A percentile compares a stretch with the other conserved stretches of the same genome.
Conservation (phyloP, 106 monocot genomes). For the Dendrobium huoshanense region DNA sequence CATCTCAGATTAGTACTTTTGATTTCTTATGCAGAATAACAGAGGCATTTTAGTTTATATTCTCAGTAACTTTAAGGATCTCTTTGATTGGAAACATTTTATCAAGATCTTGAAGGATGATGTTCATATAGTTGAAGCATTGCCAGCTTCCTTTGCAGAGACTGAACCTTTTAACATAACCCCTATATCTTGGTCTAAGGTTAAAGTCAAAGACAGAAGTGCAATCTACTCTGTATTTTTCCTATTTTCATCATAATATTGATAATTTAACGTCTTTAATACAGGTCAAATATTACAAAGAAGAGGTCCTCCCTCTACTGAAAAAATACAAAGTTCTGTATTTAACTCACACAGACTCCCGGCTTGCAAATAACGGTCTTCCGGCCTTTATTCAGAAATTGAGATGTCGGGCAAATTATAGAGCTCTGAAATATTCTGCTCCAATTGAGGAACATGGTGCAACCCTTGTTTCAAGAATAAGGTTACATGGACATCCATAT, state of each 20-base stretch:
- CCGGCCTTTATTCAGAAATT: constrained; percentile 79
- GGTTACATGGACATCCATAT: constrained; percentile 55
- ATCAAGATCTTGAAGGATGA: constrained; percentile 81
- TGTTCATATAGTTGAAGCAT: constrained; percentile 60
- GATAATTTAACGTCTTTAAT: constrained; percentile 6
- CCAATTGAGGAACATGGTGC: constrained; percentile 73
- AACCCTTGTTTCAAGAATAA: constrained; percentile 70
- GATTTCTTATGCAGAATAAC: background rate
- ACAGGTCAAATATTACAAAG: constrained; percentile 81
- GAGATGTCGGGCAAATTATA: constrained; percentile 85
- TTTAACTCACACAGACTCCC: constrained; percentile 91
- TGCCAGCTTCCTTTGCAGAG: constrained; percentile 48
- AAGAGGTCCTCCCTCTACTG: constrained; percentile 72
- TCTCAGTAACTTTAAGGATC: constrained; percentile 89
- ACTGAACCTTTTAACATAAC: constrained; percentile 60
- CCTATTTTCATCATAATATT: background rate
- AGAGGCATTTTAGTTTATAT: background rate
- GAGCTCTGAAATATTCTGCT: constrained; percentile 68
- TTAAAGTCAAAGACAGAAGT: constrained; percentile 7
- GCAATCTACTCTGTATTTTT: background rate
- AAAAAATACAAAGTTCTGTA: constrained; percentile 86
- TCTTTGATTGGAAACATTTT: constrained; percentile 95
- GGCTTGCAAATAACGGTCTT: constrained; percentile 93
- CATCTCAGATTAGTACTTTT: background rate
- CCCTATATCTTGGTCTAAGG: constrained; percentile 98